These are phyloP conservation scores for Dionaea muscipula DNA, from an alignment of 179 eudicot genomes.

Conservation along the genomic window DNA sequence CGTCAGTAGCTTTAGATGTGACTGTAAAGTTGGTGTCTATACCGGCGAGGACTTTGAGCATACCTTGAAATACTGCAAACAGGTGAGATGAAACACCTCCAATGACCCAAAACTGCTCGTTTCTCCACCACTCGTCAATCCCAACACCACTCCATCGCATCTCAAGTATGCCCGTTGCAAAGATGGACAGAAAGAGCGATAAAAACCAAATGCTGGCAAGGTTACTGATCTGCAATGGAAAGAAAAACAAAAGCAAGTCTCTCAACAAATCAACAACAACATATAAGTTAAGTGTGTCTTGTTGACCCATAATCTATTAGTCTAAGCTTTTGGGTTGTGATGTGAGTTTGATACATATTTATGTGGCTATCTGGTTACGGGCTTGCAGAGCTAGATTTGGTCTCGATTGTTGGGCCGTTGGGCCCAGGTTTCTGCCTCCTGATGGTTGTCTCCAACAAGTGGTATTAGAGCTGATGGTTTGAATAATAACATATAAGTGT, in stretches of 20 bases:
- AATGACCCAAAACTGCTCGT: slow-evolving; percentile 52
- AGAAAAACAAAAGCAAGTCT: not conserved
- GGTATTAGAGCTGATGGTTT: too few species aligned
- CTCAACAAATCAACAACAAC: not conserved
- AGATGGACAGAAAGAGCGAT: slow-evolving; percentile 39
- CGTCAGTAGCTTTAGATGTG: slow-evolving; percentile 42
- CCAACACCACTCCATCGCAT: slow-evolving; percentile 56
- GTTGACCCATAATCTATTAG: too few species aligned
- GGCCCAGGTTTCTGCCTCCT: too few species aligned
- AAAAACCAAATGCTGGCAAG: slow-evolving; percentile 41
- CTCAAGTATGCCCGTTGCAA: slow-evolving; percentile 41
- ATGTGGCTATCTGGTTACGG: too few species aligned
- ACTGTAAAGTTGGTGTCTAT: slow-evolving; percentile 48
- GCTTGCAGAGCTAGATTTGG: too few species aligned
- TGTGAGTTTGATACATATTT: too few species aligned
- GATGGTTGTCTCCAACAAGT: too few species aligned
- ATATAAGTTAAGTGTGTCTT: not conserved
- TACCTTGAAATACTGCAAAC: slow-evolving; percentile 43
- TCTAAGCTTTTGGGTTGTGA: too few species aligned
- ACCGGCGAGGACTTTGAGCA: slow-evolving; percentile 46
- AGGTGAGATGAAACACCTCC: slow-evolving; percentile 44
- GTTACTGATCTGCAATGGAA: slow-evolving; percentile 41
- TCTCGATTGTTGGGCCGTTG: too few species aligned
- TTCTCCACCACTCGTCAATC: slow-evolving; percentile 50
- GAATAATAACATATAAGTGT: too few species aligned